Evolutionary conservation across 1,284 basidiomycete species (phyloP).

Genomic region (Tremellales sp.): DNA sequence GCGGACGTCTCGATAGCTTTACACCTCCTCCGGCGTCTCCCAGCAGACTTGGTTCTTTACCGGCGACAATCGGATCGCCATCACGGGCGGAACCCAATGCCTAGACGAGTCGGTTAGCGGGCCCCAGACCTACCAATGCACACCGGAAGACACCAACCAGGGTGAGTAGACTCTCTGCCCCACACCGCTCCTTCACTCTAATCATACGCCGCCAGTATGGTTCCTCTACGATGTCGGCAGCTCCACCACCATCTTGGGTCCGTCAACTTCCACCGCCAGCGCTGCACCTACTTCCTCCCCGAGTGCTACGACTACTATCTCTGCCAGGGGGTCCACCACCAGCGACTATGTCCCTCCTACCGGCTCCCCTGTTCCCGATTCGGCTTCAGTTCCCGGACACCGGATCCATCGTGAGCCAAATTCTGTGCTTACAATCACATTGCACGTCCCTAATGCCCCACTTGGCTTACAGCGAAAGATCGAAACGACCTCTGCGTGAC

Average conservation of each 20-base stretch:
- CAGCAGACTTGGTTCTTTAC: slow-evolving; percentile 29
- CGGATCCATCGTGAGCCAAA: slow-evolving; percentile 1
- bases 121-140: slow-evolving; percentile 22
- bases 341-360: background rate
- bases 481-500: slow-evolving; percentile 10
- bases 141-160: slow-evolving; percentile 21
- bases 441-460: background rate
- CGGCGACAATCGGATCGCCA: slow-evolving; percentile 18
- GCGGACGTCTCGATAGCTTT: slow-evolving; percentile 7
- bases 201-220: too few species aligned
- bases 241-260: background rate
- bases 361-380: background rate
- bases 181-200: too few species aligned
- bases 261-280: background rate
- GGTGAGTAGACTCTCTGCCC: slow-evolving; percentile 8
- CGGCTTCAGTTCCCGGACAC: background rate
- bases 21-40: slow-evolving; percentile 16
- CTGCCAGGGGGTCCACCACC: background rate
- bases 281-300: background rate
- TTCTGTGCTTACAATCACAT: background rate
- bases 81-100: slow-evolving; percentile 17
- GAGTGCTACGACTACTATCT: background rate
- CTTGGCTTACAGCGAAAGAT: background rate
- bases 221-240: background rate
- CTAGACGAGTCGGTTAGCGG: slow-evolving; percentile 18